Conservation (phyloP, 129 eudicot species). For the Pulicaria dysenterica region DNA sequence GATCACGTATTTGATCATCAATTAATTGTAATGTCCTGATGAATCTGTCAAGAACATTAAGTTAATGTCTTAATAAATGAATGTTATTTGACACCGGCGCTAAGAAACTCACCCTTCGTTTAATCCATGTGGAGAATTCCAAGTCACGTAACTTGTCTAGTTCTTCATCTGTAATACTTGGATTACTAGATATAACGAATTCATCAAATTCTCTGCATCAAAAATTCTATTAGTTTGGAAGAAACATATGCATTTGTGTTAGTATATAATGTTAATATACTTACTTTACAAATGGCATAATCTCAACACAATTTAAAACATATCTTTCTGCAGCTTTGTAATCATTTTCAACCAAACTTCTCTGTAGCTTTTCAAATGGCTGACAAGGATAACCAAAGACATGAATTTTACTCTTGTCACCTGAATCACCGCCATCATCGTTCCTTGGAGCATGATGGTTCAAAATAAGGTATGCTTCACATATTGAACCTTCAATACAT, state of each 20-base stretch:
- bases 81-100: too few species aligned
- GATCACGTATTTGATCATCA: too few species aligned
- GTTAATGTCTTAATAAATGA: too few species aligned
- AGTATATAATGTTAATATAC: neutral
- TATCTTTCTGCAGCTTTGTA: slow-evolving; percentile 9
- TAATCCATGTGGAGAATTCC: neutral
- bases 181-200: neutral
- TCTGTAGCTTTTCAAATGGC: too few species aligned
- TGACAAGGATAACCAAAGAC: too few species aligned
- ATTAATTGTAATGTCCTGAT: too few species aligned
- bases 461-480: neutral
- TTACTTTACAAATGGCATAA: slow-evolving; percentile 13
- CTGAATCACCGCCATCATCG: too few species aligned
- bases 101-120: slow-evolving; percentile 1
- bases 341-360: too few species aligned
- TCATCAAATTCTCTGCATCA: slow-evolving; percentile 17
- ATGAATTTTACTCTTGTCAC: too few species aligned
- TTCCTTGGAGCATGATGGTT: neutral
- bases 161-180: neutral
- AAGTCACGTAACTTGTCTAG: neutral
- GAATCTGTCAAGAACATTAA: too few species aligned
- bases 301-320: slow-evolving; percentile 3
- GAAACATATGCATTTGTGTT: neutral
- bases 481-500: slow-evolving; percentile 5
- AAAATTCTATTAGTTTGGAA: neutral